A percentile compares a stretch with the other conserved stretches of the same genome.
These are phyloP conservation scores for Termitomyces titanicus DNA, from an alignment of 768 basidiomycete species.

Conservation along the genomic window DNA sequence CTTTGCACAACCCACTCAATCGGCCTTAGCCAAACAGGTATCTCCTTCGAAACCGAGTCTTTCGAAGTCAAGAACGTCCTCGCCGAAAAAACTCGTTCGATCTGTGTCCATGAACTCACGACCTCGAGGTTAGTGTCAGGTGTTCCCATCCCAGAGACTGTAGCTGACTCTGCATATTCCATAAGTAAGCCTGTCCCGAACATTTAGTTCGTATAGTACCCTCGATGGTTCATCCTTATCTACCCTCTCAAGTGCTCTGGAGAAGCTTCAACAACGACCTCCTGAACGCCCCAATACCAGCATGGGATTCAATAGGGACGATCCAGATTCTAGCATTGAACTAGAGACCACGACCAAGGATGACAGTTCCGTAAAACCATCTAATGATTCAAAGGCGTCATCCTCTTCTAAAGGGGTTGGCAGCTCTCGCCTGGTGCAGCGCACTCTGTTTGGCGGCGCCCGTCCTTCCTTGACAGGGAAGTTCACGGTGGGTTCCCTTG, in stretches of 20 bases:
- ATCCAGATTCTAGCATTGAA: constrained; percentile 22
- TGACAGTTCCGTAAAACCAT: constrained; percentile 5
- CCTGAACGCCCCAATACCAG: constrained; percentile 68
- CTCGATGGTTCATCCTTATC: constrained; percentile 47
- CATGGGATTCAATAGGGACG: constrained; percentile 56
- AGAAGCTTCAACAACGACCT: constrained; percentile 65
- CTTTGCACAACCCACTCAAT: constrained; percentile 15
- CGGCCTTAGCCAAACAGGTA: constrained; percentile 19
- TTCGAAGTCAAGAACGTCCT: constrained; percentile 22
- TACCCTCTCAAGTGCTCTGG: constrained; percentile 62
- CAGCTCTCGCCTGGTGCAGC: constrained; percentile 5
- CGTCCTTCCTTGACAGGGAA: constrained; percentile 11
- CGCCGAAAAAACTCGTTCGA: constrained; percentile 30
- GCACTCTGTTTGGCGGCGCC: constrained; percentile 5
- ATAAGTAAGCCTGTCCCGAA: constrained; percentile 19
- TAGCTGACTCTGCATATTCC: not conserved
- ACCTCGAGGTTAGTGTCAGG: constrained; percentile 24
- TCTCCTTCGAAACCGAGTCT: constrained; percentile 4
- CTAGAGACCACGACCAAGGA: constrained; percentile 11
- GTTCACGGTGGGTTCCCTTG: constrained; percentile 10
- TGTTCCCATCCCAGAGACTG: not conserved
- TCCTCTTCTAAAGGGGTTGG: constrained; percentile 1
- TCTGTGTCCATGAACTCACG: constrained; percentile 25
- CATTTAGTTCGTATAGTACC: constrained; percentile 20
- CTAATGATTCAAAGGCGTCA: not conserved